Base-by-base conservation (phyloP, 202 grass and related monocot genomes). In the Digitaria exilis region DNA sequence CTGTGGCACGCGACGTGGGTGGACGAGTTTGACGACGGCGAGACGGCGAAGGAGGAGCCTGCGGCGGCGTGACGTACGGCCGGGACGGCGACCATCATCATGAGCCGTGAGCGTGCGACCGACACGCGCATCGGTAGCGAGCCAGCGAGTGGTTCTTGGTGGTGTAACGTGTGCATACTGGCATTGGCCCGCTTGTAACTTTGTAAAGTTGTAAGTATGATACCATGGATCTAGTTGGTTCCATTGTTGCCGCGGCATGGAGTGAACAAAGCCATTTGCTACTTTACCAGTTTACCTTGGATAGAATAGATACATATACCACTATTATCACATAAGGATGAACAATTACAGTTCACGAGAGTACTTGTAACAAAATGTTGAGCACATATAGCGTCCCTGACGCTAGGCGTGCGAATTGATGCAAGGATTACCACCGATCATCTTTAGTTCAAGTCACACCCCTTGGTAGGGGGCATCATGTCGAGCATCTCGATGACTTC, bases 1-100 rank as follows among this genome's bases (percentile, higher is more conserved):
- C 83, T 98, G 19, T 98, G 89, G 87, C 70, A 82, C 63, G 90
- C 84, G 14, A 48, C 63, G 72, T 89, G 78, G 87, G 88, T 86
- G 65, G 88, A 89, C 56, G 82, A 82, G 17, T 65, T 17, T 43
- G 19, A 39, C 28, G 49, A 46, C 34, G 51, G 50, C 35, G 31
- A 54, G 9, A 65, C 22, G 65, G 72, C 6, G 9, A 76, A 62
- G 21, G 50, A 81, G 45, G 56, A n/a, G n/a, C n/a, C 77, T 19
- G 80, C 35, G 28, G n/a, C 21, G 83, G 83, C 42, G 88, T 55
- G 51, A 55, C 21, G 51, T 7, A 7, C 29, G 73, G 13, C 7
- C 9, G 22, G 19, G 3, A 2, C 30, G 29, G 11, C 56, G 56
- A 34, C 32, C 32, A 34, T 34, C n/a, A n/a, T 8, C 37, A 39